phyloP scores from a whole-genome alignment of 768 basidiomycete genomes.

The Hirschioporus abietinus region DNA sequence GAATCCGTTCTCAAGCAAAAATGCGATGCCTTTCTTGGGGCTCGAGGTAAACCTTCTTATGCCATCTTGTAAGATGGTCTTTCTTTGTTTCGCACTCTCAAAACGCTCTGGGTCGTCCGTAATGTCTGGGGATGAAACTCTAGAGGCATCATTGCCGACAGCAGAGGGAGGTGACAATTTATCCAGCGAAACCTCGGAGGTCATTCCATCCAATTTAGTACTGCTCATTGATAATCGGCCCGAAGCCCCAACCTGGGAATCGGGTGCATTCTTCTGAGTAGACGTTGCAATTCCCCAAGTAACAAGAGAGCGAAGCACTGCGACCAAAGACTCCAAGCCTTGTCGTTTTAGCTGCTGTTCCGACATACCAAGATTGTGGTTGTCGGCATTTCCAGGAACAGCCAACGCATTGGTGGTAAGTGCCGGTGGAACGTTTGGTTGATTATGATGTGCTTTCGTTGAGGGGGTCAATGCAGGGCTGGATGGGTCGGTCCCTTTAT shows the following conservation, averaged over 20 bases:
- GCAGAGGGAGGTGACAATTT: conserved; percentile 38
- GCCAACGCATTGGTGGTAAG: conserved; percentile 61
- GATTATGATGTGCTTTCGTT: conserved; percentile 35
- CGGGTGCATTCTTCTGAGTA: conserved; percentile 37
- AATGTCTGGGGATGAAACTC: conserved; percentile 71
- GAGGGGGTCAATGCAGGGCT: conserved; percentile 58
- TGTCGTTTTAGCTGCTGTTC: conserved; percentile 85
- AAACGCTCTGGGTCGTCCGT: conserved; percentile 90
- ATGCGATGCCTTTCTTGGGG: conserved; percentile 92
- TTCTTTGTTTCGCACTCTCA: conserved; percentile 94
- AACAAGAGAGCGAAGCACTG: conserved; percentile 85
- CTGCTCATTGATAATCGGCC: conserved; percentile 50
- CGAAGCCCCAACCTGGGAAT: conserved; percentile 33
- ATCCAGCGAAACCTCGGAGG: conserved; percentile 54
- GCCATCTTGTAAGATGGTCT: conserved; percentile 90
- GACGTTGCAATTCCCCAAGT: conserved; percentile 71
- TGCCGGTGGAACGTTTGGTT: conserved; percentile 49
- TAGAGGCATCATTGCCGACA: conserved; percentile 48
- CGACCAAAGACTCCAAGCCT: conserved; percentile 90
- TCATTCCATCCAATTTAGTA: conserved; percentile 40
- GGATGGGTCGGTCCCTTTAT: conserved; percentile 49
- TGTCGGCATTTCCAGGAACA: conserved; percentile 63
- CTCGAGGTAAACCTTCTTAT: conserved; percentile 98
- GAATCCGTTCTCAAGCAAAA: conserved; percentile 83
- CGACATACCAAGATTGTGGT: conserved; percentile 60